Base-by-base conservation (phyloP, 2,329 filamentous ascomycete genomes). In the Colletotrichum nymphaeae region DNA sequence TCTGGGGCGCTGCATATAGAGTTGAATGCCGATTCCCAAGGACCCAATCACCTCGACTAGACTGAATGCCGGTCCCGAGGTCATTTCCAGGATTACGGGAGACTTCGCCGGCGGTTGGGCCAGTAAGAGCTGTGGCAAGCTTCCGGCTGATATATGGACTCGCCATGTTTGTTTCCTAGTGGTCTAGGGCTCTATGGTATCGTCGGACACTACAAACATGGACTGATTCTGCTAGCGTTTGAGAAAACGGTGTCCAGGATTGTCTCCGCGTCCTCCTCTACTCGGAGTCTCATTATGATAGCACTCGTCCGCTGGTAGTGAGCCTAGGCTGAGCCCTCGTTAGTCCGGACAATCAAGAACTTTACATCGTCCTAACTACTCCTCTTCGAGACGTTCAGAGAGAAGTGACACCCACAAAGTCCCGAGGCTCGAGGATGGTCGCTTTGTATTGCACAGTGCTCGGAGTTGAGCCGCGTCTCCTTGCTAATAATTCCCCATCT, bases 361-460 rank as follows among this genome's bases (percentile, higher is more conserved):
- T 73, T 52, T 73, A n/a, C 55, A 14, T 66, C 70, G 56, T 73
- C 70, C 46, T 56, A 70, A 70, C n/a, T 56, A 42, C 14, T 24
- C 30, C 58, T 26, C 16, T 14, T 26, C 1, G 56, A 65, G 37
- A 49, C 67, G 60, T 55, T 49, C 55, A 58, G 28, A 56, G 12
- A 19, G 37, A 32, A 28, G 49, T 55, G 55, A 22, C 42, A n/a
- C 30, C 49, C 60, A 65, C 60, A 66, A 56, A 32, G 26, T 32
- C 30, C 60, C 46, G 56, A 62, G 32, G 67, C 24, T 67, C 56
- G 71, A 30, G 56, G 67, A 62, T 66, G 55, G 19, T 19, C 24
- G 49, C 55, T 55, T 42, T 70, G 71, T 70, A 70, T 46, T 49
- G 37, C 71, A 73, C 71, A 73, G 71, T 73, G 67, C 37, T 57